phyloP scores from a whole-genome alignment of 2,329 filamentous ascomycete genomes.

The Fusarium decemcellulare region DNA sequence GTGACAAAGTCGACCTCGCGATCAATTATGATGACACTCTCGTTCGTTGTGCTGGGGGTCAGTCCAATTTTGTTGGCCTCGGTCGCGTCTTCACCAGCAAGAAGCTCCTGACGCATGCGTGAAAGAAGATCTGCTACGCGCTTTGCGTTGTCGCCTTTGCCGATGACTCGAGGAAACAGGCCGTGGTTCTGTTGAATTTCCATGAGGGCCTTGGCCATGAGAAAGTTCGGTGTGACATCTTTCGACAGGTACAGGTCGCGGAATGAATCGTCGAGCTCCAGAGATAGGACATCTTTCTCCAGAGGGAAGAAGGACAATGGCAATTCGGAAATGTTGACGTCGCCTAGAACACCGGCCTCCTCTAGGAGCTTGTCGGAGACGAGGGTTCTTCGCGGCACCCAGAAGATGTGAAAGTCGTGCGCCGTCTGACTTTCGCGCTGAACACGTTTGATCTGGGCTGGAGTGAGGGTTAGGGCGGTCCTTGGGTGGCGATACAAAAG shows the following conservation, averaged over 20 bases:
- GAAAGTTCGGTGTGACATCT: conserved; percentile 90
- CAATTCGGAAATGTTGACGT: conserved; percentile 90
- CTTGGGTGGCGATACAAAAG: neutral
- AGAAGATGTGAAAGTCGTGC: conserved; percentile 97
- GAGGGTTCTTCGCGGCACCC: conserved; percentile 92
- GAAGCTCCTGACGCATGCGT: conserved; percentile 91
- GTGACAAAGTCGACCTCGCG: conserved; percentile 96
- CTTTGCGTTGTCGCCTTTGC: conserved; percentile 95
- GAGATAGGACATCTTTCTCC: conserved; percentile 90
- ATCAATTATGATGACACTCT: conserved; percentile 95
- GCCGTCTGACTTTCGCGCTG: conserved; percentile 89
- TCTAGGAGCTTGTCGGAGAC: conserved; percentile 94
- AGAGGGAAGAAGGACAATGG: conserved; percentile 92
- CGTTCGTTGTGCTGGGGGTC: conserved; percentile 87
- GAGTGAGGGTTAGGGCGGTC: conserved; percentile 51
- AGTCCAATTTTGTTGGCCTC: conserved; percentile 76
- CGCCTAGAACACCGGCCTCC: conserved; percentile 92
- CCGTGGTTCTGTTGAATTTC: conserved; percentile 92
- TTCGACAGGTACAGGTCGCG: conserved; percentile 89
- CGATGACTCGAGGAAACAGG: conserved; percentile 93
- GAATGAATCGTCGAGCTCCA: conserved; percentile 91
- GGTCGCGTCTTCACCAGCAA: conserved; percentile 81
- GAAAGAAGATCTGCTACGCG: conserved; percentile 87
- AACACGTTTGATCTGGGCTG: conserved; percentile 92
- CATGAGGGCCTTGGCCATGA: conserved; percentile 94